Conservation (phyloP, 805 yeast species). For the Kodamaea neixiangensis region DNA sequence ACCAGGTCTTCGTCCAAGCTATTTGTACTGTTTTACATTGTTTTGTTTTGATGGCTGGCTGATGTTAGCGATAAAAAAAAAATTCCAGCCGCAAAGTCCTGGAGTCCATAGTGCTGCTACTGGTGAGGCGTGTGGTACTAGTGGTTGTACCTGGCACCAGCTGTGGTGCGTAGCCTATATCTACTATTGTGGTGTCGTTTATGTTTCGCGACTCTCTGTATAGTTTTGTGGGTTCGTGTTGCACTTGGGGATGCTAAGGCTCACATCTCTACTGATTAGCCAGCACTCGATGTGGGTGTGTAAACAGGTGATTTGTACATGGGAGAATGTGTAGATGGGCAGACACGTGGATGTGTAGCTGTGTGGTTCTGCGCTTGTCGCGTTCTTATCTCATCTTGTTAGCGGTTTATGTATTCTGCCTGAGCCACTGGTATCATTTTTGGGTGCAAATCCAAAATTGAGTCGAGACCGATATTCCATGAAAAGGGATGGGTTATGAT, state of each 20-base stretch:
- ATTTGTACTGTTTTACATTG: neutral
- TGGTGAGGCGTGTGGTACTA: neutral
- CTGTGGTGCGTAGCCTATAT: neutral
- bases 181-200: neutral
- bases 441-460: neutral
- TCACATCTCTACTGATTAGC: no score
- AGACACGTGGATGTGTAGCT: no score
- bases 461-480: neutral
- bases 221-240: no score
- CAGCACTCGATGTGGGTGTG: no score
- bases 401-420: neutral
- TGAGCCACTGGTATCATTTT: neutral
- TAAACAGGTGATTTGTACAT: no score
- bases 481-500: no score
- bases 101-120: neutral
- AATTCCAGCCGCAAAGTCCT: neutral
- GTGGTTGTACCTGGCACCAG: neutral
- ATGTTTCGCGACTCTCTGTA: no score
- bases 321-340: no score
- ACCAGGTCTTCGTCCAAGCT: neutral
- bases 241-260: no score
- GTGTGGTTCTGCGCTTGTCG: no score
- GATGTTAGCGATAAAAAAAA: neutral
- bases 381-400: no score
- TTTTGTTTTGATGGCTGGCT: constrained; percentile 10